phyloP scores from a whole-genome alignment of 2,329 filamentous ascomycete species.

The Ustilaginoidea virens region DNA sequence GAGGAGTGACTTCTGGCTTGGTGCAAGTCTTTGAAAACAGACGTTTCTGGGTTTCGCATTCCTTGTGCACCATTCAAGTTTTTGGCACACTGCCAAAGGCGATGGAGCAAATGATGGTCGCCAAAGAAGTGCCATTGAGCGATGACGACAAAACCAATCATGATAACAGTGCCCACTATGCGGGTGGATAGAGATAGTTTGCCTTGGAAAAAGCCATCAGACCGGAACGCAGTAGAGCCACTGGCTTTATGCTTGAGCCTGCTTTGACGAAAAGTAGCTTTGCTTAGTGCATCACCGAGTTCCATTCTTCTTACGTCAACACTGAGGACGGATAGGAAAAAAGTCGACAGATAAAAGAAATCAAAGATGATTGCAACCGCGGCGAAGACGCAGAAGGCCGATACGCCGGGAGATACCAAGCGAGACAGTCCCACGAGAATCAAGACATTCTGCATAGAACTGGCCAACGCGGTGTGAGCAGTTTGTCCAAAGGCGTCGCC shows the following conservation, averaged over 20 bases:
- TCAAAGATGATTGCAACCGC: slow-evolving; percentile 63
- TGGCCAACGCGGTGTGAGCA: slow-evolving; percentile 51
- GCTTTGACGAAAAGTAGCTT: slow-evolving; percentile 29
- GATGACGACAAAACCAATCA: slow-evolving; percentile 55
- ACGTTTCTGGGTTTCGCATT: slow-evolving; percentile 17
- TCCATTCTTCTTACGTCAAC: slow-evolving; percentile 66
- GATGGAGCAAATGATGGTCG: slow-evolving; percentile 27
- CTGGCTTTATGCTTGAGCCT: slow-evolving; percentile 11
- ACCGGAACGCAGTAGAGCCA: slow-evolving; percentile 26
- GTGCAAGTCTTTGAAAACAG: slow-evolving; percentile 46
- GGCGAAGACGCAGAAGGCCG: slow-evolving; percentile 62
- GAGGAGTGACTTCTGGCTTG: slow-evolving; percentile 62
- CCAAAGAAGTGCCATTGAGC: slow-evolving; percentile 70
- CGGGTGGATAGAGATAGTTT: slow-evolving; percentile 54
- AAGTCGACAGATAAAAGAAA: slow-evolving; percentile 64
- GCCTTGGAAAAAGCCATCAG: slow-evolving; percentile 46
- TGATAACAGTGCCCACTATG: slow-evolving; percentile 58
- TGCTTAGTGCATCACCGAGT: slow-evolving; percentile 55
- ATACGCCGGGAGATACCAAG: slow-evolving; percentile 53
- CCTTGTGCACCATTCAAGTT: slow-evolving; percentile 5
- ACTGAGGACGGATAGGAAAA: slow-evolving; percentile 65
- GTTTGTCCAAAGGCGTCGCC: slow-evolving; percentile 61
- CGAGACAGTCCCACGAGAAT: slow-evolving; percentile 51
- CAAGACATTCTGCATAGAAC: slow-evolving; percentile 51
- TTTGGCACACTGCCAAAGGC: slow-evolving; percentile 12